A percentile compares a stretch with the other conserved stretches of the same genome.
Conservation (phyloP, 2,329 filamentous ascomycete genomes). For the Colletotrichum sp. region DNA sequence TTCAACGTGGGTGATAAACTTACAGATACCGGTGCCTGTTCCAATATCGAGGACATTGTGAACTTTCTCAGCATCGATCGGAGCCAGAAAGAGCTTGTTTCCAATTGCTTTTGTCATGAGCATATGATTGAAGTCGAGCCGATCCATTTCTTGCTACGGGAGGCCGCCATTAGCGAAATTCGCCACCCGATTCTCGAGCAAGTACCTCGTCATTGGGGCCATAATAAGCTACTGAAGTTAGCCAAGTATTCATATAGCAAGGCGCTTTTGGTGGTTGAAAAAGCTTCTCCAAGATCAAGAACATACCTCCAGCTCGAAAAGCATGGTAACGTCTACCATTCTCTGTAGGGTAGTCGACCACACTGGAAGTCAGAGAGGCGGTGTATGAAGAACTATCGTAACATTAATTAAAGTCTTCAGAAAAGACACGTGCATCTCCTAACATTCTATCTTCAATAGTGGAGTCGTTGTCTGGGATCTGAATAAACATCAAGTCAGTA, state of each 20-base stretch:
- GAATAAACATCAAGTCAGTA: not conserved
- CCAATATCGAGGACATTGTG: not conserved
- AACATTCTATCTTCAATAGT: not conserved
- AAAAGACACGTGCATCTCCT: not conserved
- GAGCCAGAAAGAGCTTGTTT: not conserved
- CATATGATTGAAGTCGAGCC: not conserved
- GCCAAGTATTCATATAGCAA: not conserved
- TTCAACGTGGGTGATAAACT: not conserved
- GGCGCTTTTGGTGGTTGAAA: fast-evolving
- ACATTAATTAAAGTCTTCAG: fast-evolving
- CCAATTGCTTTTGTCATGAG: not conserved
- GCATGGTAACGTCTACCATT: not conserved
- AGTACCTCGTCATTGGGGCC: constrained; percentile 40
- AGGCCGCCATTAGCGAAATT: not conserved
- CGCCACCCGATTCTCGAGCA: fast-evolving
- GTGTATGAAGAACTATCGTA: not conserved
- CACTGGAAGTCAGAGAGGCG: not conserved
- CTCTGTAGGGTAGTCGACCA: not conserved
- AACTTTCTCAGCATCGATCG: not conserved
- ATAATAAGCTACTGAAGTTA: constrained; percentile 19
- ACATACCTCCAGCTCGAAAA: not conserved
- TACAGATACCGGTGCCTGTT: not conserved
- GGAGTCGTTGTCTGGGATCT: not conserved
- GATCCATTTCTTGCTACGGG: not conserved
- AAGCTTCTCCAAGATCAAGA: not conserved